Base-by-base conservation (phyloP, 768 basidiomycete genomes). In the Basidioascus undulatus region DNA sequence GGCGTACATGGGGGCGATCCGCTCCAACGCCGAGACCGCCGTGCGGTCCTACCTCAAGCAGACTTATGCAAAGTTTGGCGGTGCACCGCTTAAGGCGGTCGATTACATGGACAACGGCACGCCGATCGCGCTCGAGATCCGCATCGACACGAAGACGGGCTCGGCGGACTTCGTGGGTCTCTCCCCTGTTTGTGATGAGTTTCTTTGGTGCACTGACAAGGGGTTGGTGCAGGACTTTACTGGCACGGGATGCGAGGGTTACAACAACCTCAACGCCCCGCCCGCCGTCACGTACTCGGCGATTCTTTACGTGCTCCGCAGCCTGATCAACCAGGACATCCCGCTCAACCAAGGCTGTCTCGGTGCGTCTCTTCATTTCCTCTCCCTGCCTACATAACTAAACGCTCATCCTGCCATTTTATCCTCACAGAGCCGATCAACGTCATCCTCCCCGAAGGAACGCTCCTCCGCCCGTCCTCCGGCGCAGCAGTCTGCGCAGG, bases 271-370 rank as follows among this genome's bases (percentile, higher is more conserved):
- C 10, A 42, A 42, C 25, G 41, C 41, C 10, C 82, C 82, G 0
- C 74, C 79, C 37, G 77, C 76, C 5, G 45, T 52, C 34, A 48
- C 32, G 1, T 43, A 55, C 46, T 40, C 38, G 11, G 52, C 49
- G 1, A 43, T 55, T 39, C 54, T 61, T 37, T 57, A 57, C 42
- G 54, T 52, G 45, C 50, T 55, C 3, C 41, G 49, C 18, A 38
- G 19, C 7, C 33, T 83, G 80, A 62, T 84, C 25, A 71, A 81
- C 54, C 56, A 70, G 25, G 77, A 84, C 50, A 89, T 92, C 33
- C 87, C 87, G 10, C 66, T 94, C 21, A 94, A 94, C 55, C 81
- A 83, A 19, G 87, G 87, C 1, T 92, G 86, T 53, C 66, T 94
- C 8, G 78, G n/a, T n/a, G n/a, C 83, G 7, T 84, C 84, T 1